phyloP scores from a whole-genome alignment of 106 monocot genomes.

The Dendrobium chrysotoxum region DNA sequence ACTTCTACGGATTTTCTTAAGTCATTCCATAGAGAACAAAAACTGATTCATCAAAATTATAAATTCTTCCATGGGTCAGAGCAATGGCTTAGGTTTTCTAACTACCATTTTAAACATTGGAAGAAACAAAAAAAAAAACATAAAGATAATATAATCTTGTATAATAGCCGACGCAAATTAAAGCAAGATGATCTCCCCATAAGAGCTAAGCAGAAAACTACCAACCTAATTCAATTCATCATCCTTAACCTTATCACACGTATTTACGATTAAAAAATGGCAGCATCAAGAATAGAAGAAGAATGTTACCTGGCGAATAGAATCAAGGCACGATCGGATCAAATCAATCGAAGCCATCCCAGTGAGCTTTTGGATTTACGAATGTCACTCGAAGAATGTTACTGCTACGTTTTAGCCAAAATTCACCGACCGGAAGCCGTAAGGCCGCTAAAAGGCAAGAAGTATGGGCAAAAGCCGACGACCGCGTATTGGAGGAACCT shows the following conservation, averaged over 20 bases:
- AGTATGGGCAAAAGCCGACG: neutral
- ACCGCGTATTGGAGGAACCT: neutral
- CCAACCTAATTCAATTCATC: neutral
- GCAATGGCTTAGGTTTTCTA: neutral
- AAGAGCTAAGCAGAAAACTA: neutral
- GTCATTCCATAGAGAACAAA: neutral
- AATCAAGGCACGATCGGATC: slow-evolving; percentile 70
- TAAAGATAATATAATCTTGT: neutral
- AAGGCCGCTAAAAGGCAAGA: neutral
- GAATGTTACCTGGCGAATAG: slow-evolving; percentile 69
- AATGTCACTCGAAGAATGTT: neutral
- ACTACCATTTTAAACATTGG: neutral
- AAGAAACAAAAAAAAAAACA: neutral
- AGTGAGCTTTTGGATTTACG: neutral
- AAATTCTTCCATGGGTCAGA: neutral
- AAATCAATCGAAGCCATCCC: slow-evolving; percentile 73
- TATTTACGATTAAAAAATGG: neutral
- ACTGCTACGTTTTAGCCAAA: neutral
- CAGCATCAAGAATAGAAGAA: neutral
- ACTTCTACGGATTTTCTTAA: neutral
- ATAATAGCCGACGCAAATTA: neutral
- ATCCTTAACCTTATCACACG: neutral
- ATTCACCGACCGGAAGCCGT: neutral
- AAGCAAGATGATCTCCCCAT: neutral
- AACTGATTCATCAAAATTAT: neutral